Base-by-base conservation (phyloP, 2,329 filamentous ascomycete genomes). In the Penicillium palitans region DNA sequence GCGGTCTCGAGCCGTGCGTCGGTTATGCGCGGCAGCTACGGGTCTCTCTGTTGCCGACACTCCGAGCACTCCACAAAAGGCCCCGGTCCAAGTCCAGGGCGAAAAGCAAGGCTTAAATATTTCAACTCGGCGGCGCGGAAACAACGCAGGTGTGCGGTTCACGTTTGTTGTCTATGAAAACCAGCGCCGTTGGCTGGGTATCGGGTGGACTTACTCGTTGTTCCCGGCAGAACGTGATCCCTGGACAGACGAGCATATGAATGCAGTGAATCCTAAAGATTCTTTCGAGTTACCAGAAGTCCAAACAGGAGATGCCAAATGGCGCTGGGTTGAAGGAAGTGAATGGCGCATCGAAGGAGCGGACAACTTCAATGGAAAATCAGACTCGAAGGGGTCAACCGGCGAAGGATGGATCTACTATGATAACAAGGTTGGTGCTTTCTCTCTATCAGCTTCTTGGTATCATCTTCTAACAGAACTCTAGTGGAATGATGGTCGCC, bases 101-200 rank as follows among this genome's bases (percentile, higher is more conserved):
- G 77, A 80, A 58, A 79, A 80, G 40, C 78, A 76, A 63, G 73
- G 75, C 1, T 76, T 80, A 31, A 78, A 80, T 52, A 75, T 83
- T 33, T 78, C 79, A 17, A 79, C 80, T 21, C 73, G 68, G 52
- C 72, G 73, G 55, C 69, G 73, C 47, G 66, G 78, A 61, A 68
- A 75, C 62, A 88, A 89, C 5, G 85, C 91, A 0, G 92, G 93
- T 1, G 90, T 99, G 15, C 90, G 92, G 45, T 99, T 99, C 70
- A 99, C 95, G 0, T 99, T 99, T 63, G 93, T 95, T 48, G 83
- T 99, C 2, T 98, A 93, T 70, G 95, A 99, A 74, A 99, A 99
- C 68, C 95, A 99, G 75, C 85, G 95, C 42, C 86, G 95, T 52
- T 99, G 95, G 95, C 79, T 99, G 4, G 93, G 93, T 1, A 83